Conservation (phyloP, 345 rosid genomes). For the Dovyalis caffra region DNA sequence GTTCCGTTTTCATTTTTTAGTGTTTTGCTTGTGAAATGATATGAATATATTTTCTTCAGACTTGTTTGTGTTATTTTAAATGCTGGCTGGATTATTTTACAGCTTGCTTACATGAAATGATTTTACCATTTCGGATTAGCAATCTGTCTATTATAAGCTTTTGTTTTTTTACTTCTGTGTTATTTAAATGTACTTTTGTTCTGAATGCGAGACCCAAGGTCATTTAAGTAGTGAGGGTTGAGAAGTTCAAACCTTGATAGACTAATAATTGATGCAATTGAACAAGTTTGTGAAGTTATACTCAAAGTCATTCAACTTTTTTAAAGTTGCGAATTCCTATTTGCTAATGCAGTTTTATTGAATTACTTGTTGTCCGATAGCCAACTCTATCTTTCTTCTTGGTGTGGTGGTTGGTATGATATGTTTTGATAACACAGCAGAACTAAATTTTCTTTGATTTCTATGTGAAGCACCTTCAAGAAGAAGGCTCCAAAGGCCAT, state of each 20-base stretch:
- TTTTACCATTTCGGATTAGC: neutral
- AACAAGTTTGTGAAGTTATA: neutral
- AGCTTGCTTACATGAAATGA: neutral
- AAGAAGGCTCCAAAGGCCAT: conserved; percentile 91
- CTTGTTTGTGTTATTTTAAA: neutral
- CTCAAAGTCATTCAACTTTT: neutral
- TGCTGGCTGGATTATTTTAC: neutral
- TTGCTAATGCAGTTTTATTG: no score
- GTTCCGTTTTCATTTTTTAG: neutral
- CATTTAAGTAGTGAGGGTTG: neutral
- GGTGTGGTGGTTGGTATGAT: neutral
- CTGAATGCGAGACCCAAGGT: no score
- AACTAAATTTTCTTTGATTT: neutral
- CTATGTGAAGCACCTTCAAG: conserved; percentile 58
- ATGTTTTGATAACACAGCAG: neutral
- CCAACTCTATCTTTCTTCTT: no score
- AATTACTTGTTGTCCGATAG: no score
- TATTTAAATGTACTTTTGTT: no score
- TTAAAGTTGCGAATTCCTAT: no score
- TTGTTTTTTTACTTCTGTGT: neutral
- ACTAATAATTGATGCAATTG: neutral
- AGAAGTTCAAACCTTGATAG: neutral
- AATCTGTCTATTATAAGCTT: neutral
- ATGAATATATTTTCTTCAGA: neutral
- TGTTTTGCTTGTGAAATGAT: neutral